Base-by-base conservation (phyloP, 352 stramenopile species). In the Pythium apleroticum region DNA sequence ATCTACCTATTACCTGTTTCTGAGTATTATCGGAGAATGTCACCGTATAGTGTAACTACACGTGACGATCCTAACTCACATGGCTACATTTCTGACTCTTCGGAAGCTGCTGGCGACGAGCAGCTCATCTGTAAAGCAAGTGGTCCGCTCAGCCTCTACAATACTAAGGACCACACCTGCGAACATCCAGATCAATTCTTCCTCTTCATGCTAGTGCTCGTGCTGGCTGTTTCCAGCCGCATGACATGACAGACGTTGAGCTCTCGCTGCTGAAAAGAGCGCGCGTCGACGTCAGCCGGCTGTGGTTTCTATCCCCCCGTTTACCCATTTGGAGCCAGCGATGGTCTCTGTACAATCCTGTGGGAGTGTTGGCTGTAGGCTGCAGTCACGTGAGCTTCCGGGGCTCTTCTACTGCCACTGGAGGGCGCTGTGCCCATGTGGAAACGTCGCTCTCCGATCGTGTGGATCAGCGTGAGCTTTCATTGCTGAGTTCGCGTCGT, bases 31-130 rank as follows among this genome's bases (percentile, higher is more conserved):
- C n/a, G n/a, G n/a, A n/a, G 22, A 49, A 39, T 62, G 4, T 46
- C 53, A 68, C 61, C 61, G 37, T 28, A 22, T 37, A 63, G 10
- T 58, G 46, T 15, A 0, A 22, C 0, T 37, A 20, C 27, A 60
- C n/a, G 27, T 39, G 60, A 60, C 60, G 22, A 49, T 39, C 11
- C 17, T 4, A 8, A 35, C 7, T n/a, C 48, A 68, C 30, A 68
- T 68, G 62, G 62, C 30, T 68, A 50, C 60, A 67, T 24, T 57
- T 62, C 53, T 60, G 60, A 54, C 50, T 66, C 10, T 54, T 33
- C 37, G 4, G 8, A 17, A 48, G 39, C 39, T 48, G 39, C 39
- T 48, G 39, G 39, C 19, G 17, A 33, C 53, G 20, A 63, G 12
- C 10, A 56, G 57, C 43, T 55, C 56, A 50, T 15, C 43, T 27